These are phyloP conservation scores for Scedosporium boydii DNA, from an alignment of 2,329 filamentous ascomycete genomes.

Conservation along the genomic window DNA sequence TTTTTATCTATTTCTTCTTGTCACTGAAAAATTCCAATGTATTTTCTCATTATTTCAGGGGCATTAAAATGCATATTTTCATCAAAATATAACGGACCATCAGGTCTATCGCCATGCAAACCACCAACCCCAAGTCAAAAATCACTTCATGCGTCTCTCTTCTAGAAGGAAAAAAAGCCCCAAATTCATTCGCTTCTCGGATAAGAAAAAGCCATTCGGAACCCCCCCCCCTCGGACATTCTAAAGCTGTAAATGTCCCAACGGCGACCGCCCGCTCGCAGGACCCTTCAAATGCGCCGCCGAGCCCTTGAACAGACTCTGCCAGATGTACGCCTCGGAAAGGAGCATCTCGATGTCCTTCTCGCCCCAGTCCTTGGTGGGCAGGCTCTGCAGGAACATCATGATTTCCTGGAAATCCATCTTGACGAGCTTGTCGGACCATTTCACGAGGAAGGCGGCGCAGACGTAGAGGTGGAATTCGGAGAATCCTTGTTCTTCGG, in stretches of 20 bases:
- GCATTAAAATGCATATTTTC: too few relatives aligned
- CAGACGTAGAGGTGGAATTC: conserved; percentile 98
- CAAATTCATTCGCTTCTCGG: neutral
- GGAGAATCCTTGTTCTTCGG: conserved; percentile 96
- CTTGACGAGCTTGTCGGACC: conserved; percentile 87
- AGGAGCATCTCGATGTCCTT: conserved; percentile 95
- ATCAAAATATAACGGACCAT: too few relatives aligned
- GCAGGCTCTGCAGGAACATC: conserved; percentile 97
- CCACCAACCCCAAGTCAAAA: too few relatives aligned
- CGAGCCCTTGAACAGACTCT: conserved; percentile 91
- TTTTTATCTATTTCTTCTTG: too few relatives aligned
- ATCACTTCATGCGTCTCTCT: too few relatives aligned
- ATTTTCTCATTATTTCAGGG: too few relatives aligned
- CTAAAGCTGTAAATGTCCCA: conserved; percentile 28
- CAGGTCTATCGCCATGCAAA: too few relatives aligned
- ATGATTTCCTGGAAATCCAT: conserved; percentile 99
- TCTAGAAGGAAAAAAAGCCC: too few relatives aligned
- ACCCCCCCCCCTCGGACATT: neutral
- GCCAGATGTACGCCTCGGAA: conserved; percentile 98
- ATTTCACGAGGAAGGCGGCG: conserved; percentile 94
- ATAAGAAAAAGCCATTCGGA: neutral
- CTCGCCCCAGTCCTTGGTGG: conserved; percentile 90
- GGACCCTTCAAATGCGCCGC: conserved; percentile 70
- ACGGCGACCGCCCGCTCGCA: conserved; percentile 25
- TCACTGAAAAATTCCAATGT: too few relatives aligned